Evolutionary conservation across 495 filamentous ascomycete genomes (phyloP).

Genomic region (Xylaria acuta): DNA sequence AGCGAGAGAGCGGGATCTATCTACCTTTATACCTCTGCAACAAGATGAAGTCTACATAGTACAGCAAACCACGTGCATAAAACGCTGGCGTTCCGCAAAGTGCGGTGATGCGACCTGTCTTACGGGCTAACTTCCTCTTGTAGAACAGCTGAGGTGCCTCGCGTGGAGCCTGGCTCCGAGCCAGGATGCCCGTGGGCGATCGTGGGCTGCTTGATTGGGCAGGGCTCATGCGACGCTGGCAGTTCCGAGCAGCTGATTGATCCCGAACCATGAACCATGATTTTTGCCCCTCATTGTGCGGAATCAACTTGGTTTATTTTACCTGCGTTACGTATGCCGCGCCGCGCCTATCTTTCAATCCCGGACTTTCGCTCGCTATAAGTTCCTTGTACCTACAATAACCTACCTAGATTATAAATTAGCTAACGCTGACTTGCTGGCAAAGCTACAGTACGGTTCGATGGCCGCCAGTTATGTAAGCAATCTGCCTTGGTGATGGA

Average conservation of each 20-base stretch:
- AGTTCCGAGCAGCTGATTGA: background rate
- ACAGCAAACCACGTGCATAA: slow-evolving; percentile 5
- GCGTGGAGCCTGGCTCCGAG: background rate
- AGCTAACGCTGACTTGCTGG: background rate
- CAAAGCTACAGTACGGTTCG: no score
- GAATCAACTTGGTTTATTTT: background rate
- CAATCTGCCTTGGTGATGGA: no score
- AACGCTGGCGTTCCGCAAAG: background rate
- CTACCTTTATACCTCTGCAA: slow-evolving; percentile 10
- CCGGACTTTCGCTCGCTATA: background rate
- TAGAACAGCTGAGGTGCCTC: background rate
- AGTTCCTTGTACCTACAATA: background rate
- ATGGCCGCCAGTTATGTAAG: background rate
- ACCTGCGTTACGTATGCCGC: background rate
- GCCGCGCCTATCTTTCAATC: background rate
- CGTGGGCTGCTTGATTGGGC: slow-evolving; percentile 17
- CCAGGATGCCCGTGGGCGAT: slow-evolving; percentile 9
- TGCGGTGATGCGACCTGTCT: background rate
- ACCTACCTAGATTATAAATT: background rate
- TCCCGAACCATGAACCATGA: background rate
- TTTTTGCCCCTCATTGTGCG: background rate
- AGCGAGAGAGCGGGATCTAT: background rate
- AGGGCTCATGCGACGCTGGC: background rate
- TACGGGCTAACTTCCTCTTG: background rate
- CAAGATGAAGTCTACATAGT: slow-evolving; percentile 5